Base-by-base conservation (phyloP, 495 filamentous ascomycete genomes). In the Penicillium bovifimosum region DNA sequence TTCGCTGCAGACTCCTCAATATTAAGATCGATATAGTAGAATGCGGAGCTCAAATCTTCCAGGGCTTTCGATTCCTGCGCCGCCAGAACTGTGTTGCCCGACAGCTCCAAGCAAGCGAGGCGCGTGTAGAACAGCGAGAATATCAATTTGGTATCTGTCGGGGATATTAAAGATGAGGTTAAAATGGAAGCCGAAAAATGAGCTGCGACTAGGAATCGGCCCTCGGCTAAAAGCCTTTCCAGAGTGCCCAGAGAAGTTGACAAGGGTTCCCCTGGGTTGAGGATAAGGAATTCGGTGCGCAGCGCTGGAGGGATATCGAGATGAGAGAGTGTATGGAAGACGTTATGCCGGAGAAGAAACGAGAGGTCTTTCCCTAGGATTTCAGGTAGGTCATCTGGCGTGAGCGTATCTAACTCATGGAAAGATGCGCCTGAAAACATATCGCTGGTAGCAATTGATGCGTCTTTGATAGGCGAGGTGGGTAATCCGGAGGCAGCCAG, bases 31-130 rank as follows among this genome's bases (percentile, higher is more conserved):
- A 75, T 81, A 64, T 86, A 89, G 69, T 90, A 91, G 52, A 79
- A 79, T 35, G 78, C 65, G 8, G 80, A 81, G 56, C 82, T 86
- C 28, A 96, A 71, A 63, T 96, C 93, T 55, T 88, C 86, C 9
- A 97, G 76, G 1, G 81, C 80, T 60, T 90, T 91, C 7, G 86
- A 86, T 67, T 98, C 93, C 59, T 92, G 86, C 0, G 88, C 87
- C 3, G 93, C 93, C 26, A 95, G 74, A 9, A 81, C 62, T 20
- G 80, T 80, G 62, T 87, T 80, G 45, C 83, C 80, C 11, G 83
- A 76, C 1, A 96, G 79, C 18, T 86, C 86, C 6, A 98, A 77
- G 53, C 85, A 90, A n/a, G 87, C 80, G 2, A 96, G 78, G 3
- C 93, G 87, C 8, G 82, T 85, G 70, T 96, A 91, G 32, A 95